phyloP scores from a whole-genome alignment of 2,329 filamentous ascomycete genomes.

The Epichloe sylvatica region DNA sequence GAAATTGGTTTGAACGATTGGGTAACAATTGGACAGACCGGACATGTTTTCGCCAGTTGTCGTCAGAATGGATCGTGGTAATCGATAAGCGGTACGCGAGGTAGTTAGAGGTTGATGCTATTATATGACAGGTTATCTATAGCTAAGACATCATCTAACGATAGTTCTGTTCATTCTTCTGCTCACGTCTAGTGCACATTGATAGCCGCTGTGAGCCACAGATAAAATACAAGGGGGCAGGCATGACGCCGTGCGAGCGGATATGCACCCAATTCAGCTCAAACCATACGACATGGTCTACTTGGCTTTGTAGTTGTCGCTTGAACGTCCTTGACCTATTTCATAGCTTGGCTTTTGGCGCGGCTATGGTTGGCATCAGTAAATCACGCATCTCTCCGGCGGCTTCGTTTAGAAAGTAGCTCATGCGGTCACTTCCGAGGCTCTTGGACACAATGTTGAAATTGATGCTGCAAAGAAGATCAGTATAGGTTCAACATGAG shows the following conservation, averaged over 20 bases:
- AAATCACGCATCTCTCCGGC: constrained; percentile 81
- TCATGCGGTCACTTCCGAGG: constrained; percentile 82
- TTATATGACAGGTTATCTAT: background rate
- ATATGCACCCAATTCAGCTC: background rate
- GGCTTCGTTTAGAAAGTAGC: constrained; percentile 88
- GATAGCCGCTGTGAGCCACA: background rate
- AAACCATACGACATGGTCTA: background rate
- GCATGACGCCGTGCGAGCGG: background rate
- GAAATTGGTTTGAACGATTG: background rate
- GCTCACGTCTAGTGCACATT: background rate
- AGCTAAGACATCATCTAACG: background rate
- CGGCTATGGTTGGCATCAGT: constrained; percentile 63
- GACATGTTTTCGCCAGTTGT: background rate
- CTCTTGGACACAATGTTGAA: constrained; percentile 97
- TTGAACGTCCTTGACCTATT: background rate
- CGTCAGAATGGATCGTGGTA: background rate
- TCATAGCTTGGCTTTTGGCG: constrained; percentile 79
- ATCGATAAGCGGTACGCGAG: background rate
- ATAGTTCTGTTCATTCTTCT: background rate
- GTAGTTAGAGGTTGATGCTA: background rate
- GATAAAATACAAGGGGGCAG: background rate
- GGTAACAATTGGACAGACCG: background rate
- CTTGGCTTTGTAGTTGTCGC: background rate
- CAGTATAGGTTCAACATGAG: constrained; percentile 1
- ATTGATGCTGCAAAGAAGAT: constrained; percentile 53